Evolutionary conservation across 1,139 yeast species (phyloP).

Genomic region (Arxiozyma slooffiae): DNA sequence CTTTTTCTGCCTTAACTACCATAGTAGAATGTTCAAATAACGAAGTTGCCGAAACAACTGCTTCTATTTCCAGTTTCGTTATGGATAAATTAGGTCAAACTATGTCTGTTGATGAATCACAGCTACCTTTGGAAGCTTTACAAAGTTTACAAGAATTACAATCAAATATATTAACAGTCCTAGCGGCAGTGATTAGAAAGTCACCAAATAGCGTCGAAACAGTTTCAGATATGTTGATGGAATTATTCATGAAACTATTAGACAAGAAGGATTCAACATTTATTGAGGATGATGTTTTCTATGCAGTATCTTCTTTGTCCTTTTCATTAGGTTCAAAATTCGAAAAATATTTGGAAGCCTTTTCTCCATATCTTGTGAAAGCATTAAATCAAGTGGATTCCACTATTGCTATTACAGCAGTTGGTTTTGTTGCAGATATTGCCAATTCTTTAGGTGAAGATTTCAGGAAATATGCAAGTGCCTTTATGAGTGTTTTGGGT

Average conservation of each 20-base stretch:
- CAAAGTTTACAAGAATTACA: constrained; percentile 82
- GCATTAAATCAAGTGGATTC: constrained; percentile 78
- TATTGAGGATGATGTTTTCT: constrained; percentile 88
- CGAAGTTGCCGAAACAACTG: constrained; percentile 60
- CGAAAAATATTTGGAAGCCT: constrained; percentile 65
- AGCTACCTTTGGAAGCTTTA: constrained; percentile 56
- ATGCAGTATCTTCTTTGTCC: constrained; percentile 85
- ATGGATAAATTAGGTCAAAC: constrained; percentile 64
- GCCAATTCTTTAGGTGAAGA: constrained; percentile 78
- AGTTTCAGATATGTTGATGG: constrained; percentile 81
- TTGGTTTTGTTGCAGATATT: constrained; percentile 93
- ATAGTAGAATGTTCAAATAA: constrained; percentile 67
- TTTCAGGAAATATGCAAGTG: constrained; percentile 64
- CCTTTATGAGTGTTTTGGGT: constrained; percentile 76
- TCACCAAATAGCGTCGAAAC: constrained; percentile 54
- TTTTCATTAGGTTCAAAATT: constrained; percentile 64
- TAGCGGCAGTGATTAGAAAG: constrained; percentile 82
- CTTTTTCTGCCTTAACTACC: constrained; percentile 84
- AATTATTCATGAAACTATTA: constrained; percentile 61
- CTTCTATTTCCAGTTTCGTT: constrained; percentile 64
- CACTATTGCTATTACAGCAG: constrained; percentile 77
- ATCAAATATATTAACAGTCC: constrained; percentile 70
- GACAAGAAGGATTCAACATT: constrained; percentile 56
- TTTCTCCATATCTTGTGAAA: constrained; percentile 68
- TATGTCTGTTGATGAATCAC: constrained; percentile 43